Evolutionary conservation across 1,139 yeast species (phyloP), one percentile per base, ranked within the genome.

Genomic region (Keqinozyma sinolaborantium): DNA sequence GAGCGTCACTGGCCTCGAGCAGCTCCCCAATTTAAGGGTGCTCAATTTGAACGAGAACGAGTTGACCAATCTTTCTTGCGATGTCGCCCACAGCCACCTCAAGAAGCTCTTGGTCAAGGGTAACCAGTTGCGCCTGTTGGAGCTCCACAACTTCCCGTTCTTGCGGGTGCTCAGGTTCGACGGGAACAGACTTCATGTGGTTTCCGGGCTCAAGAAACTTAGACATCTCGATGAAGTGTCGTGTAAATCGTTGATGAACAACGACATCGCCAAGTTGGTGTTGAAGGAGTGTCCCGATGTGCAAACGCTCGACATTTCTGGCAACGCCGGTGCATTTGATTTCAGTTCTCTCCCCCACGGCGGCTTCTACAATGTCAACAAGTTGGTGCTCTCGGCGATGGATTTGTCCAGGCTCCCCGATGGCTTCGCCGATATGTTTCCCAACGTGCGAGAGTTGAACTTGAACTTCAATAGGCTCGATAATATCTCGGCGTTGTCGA

Each of bases 101-200:
- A 72, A 67, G 44, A 73, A 74, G 42, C 46, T 77, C 19, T 45
- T 60, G 16, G 33, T 76, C 20, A 70, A 65, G 36, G 57, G 60
- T 36, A 76, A 76, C 42, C 47, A 50, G 3, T 42, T 76, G 21
- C 36, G 35, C 12, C 31, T 30, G 2, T 41, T 76, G 11, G 58
- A 68, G 30, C 41, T 73, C 7, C 41, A 40, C 2, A 34, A 42
- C 7, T 66, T 59, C 35, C 72, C 73, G 1, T 51, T 42, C 21
- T 55, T 76, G 36, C 53, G 77, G 29, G 67, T 64, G 4, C 49
- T 77, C 24, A 58, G 75, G 32, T 44, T 73, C 18, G 80, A 75
- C 45, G 71, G 77, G 6, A 71, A 69, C 36, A 33, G 50, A 3
- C 43, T 71, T n/a, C 40, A 39, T 4, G 34, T 41, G 3, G 30